Evolutionary conservation across 805 yeast genomes (phyloP).

Genomic region (Candida loeiensis): DNA sequence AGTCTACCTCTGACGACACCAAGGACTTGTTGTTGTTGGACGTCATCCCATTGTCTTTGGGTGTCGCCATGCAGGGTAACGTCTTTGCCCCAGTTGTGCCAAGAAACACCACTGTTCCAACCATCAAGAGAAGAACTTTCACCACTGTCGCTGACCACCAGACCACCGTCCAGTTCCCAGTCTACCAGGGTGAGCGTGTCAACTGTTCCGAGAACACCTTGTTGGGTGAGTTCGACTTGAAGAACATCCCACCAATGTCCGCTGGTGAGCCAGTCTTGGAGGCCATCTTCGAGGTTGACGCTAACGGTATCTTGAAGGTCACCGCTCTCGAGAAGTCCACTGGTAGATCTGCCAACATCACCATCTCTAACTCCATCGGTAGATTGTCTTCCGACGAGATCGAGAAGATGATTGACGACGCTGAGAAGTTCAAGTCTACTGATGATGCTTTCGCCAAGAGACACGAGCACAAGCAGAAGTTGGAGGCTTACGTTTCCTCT

Average conservation of each 20-base stretch:
- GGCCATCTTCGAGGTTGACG: slow-evolving; percentile 49
- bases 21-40: slow-evolving; percentile 49
- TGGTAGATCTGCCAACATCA: slow-evolving; percentile 48
- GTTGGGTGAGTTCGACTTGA: slow-evolving; percentile 49
- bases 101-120: slow-evolving; percentile 51
- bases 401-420: slow-evolving; percentile 47
- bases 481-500: slow-evolving; percentile 90
- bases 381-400: slow-evolving; percentile 48
- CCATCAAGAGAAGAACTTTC: slow-evolving; percentile 50
- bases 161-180: slow-evolving; percentile 50
- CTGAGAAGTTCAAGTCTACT: slow-evolving; percentile 79
- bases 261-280: slow-evolving; percentile 52
- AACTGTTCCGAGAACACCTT: slow-evolving; percentile 50
- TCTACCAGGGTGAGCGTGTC: slow-evolving; percentile 51
- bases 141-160: slow-evolving; percentile 51
- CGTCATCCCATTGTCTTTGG: slow-evolving; percentile 49
- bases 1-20: slow-evolving; percentile 47
- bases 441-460: slow-evolving; percentile 99
- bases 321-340: slow-evolving; percentile 49
- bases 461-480: slow-evolving; percentile 98
- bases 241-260: slow-evolving; percentile 49
- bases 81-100: slow-evolving; percentile 50
- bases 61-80: slow-evolving; percentile 51
- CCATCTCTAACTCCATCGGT: slow-evolving; percentile 50
- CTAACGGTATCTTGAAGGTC: slow-evolving; percentile 50